Evolutionary conservation across 2,329 filamentous ascomycete species (phyloP), one percentile per base, ranked within the genome.

Genomic region (Venturia oleaginea): DNA sequence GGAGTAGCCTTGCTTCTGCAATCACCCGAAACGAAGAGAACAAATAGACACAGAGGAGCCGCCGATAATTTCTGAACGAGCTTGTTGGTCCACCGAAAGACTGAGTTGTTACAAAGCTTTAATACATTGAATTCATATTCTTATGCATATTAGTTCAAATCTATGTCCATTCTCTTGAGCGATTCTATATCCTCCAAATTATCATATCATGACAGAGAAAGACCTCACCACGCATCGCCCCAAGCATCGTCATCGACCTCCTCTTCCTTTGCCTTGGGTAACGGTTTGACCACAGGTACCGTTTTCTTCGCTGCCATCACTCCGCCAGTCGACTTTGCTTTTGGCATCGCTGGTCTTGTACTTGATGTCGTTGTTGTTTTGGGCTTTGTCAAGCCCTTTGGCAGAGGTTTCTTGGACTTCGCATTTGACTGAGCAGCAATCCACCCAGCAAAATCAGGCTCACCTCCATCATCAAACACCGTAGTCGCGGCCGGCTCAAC

Each of bases 361-460:
- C 66, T 65, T 24, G 75, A 71, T 66, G 76, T 77, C 11, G 73
- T 69, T 22, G 75, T 71, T 66, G 76, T 77, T 10, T 73, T 69
- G 17, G 74, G 68, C 2, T 83, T 71, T 76, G 95, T 96, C 32
- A 97, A 74, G 0, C 93, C 93, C 76, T 96, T 99, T 0, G 93
- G 92, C 64, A 97, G 73, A 2, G 87, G 78, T 68, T 90, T 94
- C 69, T 82, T 83, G 62, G 65, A 75, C 78, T 95, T 97, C 67
- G 89, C 84, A 67, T 87, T 83, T 6, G 89, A 86, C 73, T 97
- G 91, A 15, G 92, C 92, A 15, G 91, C 92, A 27, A 97, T 76
- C 92, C 94, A 97, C 5, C 92, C 92, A 5, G 92, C 93, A 75
- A 99, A 97, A 74, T 97, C 94, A 0, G 93, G 93, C 74, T 99